Evolutionary conservation across 768 basidiomycete species (phyloP), one percentile per base, ranked within the genome.

Genomic region (Candolleomyces aberdarensis): DNA sequence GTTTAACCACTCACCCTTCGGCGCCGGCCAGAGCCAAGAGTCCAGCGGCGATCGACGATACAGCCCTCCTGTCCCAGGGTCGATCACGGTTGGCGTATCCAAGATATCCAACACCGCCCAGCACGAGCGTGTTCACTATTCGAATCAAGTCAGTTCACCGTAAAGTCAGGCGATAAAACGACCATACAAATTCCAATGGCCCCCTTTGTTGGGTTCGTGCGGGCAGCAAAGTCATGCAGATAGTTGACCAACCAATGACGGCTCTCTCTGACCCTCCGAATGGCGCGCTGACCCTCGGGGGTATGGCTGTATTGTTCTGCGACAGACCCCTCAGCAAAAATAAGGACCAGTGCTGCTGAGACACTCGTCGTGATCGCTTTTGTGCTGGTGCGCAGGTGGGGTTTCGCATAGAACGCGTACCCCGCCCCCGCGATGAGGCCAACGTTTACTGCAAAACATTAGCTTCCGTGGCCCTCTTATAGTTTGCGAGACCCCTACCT

Each of bases 151-250:
- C 59, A 55, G 10, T 11, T 26, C 11, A 19, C 41, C 19, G 14
- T 60, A n/a, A 29, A 29, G 15, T 52, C 1, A n/a, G 20, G 46
- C 56, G 15, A 53, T 48, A 31, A 62, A 26, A 74, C 17, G 17
- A 17, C 44, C 83, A 72, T 67, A 89, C 88, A 62, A 41, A 85
- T 61, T 56, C 88, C 87, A 47, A 87, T 70, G 10, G 89, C 65
- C 51, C 90, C 86, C 56, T 88, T 84, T 11, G 88, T 77, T 3
- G 89, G 83, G 58, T 85, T 81, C 26, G 89, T 89, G 53, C 87
- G 78, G 36, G 89, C 72, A 31, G 89, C 67, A 44, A 81, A 74
- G 64, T 89, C 86, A 48, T 78, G 78, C 10, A 82, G 69, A 54
- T 82, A 78, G 15, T 78, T 74, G 74, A 86, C 88, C 56, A 88